Base-by-base conservation (phyloP, 108 stramenopile species). In the Discostella pseudostelligera region DNA sequence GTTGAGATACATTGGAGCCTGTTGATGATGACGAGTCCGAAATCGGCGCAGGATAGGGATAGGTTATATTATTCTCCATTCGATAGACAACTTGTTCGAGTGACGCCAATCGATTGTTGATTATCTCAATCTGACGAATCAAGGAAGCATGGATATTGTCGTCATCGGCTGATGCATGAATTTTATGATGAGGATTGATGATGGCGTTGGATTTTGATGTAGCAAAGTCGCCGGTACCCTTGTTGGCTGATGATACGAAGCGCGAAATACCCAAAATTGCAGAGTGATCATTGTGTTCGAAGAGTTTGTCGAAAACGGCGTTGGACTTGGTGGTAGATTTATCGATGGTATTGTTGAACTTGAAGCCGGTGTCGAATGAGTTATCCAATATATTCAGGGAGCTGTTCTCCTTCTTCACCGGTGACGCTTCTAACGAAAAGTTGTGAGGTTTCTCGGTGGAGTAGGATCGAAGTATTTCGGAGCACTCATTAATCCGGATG, bases 41-140 rank as follows among this genome's bases (percentile, higher is more conserved):
- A 12, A 43, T 16, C n/a, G 1, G 42, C 42, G 14, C 14, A 12
- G 42, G 12, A 43, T 12, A 2, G n/a, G 42, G 12, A 43, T 12
- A 2, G n/a, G 12, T 8, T 16, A 2, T 16, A 2, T 43, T 29
- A 19, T 19, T 8, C 3, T 25, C 28, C 17, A 53, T 53, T 13
- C 26, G 12, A 11, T 53, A 11, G 7, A 53, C 51, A 29, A 53
- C 19, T 53, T 53, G 51, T 53, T 53, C 51, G 16, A 53, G 51
- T 11, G 16, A 53, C 51, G 51, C 51, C 51, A 53, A 4, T 29
- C 51, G 25, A 3, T 19, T 19, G 3, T 13, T 14, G 16, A 53
- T 1, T 29, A 17, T 7, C 11, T 11, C 9, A 14, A 53, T 25
- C 28, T 53, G 9, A 2, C 28, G 51, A 29, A 14, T 53, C 17